Base-by-base conservation (phyloP, 2,329 filamentous ascomycete species). In the Apiospora malaysiana region DNA sequence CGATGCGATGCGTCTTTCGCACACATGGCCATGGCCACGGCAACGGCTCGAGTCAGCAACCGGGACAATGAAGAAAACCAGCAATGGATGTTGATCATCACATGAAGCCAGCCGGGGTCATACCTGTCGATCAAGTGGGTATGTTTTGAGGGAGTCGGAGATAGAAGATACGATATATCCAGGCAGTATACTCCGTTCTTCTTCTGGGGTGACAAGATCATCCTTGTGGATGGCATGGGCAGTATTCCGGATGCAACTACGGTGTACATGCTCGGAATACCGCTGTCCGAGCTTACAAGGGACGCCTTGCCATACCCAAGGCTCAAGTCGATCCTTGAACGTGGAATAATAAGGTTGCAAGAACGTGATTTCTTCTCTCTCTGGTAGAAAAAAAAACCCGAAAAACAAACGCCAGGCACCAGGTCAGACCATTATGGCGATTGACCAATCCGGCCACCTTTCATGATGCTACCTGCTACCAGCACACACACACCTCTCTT, bases 381-480 rank as follows among this genome's bases (percentile, higher is more conserved):
- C 32, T 32, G 32, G 3, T 32, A 32, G 40, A 10, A 12, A 9
- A 63, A 10, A 14, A 18, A 40, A n/a, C n/a, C n/a, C n/a, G n/a
- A n/a, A 63, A 40, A 37, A 23, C 8, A 40, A n/a, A 40, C 7
- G 10, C 56, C 32, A 40, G 42, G 42, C 42, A 63, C 56, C 32
- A 40, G 56, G 56, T 23, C 56, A 40, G 56, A 10, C 56, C 56
- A 63, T 40, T 12, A 63, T 40, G 56, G 56, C 56, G 21, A 63
- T 63, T 63, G 56, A 63, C 56, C 56, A 63, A 40, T 63, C 56
- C 56, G 27, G 56, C 56, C 56, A 63, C 56, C 56, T 63, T 63
- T 37, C 27, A 63, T 63, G 56, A 63, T 63, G 56, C 32, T n/a
- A n/a, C 49, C 32, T 32, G 32, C 32, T 32, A 32, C 32, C 32